Evolutionary conservation across 208 protist genomes (phyloP), one percentile per base, ranked within the genome.

Genomic region (Leishmania guyanensis): DNA sequence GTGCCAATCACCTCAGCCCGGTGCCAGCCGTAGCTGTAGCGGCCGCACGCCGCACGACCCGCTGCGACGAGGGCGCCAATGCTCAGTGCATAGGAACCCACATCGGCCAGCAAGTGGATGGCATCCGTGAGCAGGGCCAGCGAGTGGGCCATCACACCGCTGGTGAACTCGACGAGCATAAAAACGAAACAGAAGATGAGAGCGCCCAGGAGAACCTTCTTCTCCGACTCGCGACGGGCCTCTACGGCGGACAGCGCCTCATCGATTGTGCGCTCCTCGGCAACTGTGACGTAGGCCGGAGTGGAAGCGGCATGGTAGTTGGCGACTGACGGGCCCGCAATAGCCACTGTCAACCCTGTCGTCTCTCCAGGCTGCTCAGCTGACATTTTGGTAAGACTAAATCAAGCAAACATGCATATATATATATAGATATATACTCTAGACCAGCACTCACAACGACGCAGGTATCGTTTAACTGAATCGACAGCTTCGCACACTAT

Each of bases 61-160:
- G 94, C 90, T 14, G 95, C 89, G 56, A 92, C 68, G 43, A 97
- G 90, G 8, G 95, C 93, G 56, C 91, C 93, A 46, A 98, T 93
- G 76, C 90, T 95, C 54, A 98, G 83, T 9, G 78, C 91, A 82
- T 97, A 95, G 50, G 92, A 91, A 48, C 93, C 96, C 5, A 98
- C 95, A 73, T 98, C 96, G 0, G 94, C 97, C 26, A 98, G 73
- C 5, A 98, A 77, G 82, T 98, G 96, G 5, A 94, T 90, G 4
- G 96, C 96, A 78, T 98, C 96, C 5, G 94, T 98, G 78, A 98
- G 93, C 17, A 98, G 86, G 0, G 96, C 96, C 8, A 98, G 86
- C 9, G 91, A 96, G 87, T 98, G 88, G 6, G 95, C 91, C 51
- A 97, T 80, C 46, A 95, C 86, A 69, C 96, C 96, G 26, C 86